A percentile compares a stretch with the other conserved stretches of the same genome.
phyloP scores from a whole-genome alignment of 1,284 basidiomycete species.

The Melanopsichium pennsylvanicum region DNA sequence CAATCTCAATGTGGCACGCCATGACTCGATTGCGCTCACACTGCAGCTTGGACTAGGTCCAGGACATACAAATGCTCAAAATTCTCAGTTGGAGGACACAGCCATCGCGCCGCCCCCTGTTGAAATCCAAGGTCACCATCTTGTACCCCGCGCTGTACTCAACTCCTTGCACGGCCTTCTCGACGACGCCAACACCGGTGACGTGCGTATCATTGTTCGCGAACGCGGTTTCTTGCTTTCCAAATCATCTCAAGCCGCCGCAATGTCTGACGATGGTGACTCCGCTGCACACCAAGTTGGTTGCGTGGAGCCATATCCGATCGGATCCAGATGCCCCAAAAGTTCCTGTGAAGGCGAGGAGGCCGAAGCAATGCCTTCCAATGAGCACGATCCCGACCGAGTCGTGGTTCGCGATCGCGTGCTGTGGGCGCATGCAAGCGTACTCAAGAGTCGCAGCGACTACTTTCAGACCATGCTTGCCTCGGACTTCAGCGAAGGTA shows the following conservation, averaged over 20 bases:
- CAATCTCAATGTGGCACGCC: constrained; percentile 18
- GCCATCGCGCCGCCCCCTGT: constrained; percentile 33
- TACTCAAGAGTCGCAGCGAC: constrained; percentile 71
- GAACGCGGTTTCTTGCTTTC: constrained; percentile 52
- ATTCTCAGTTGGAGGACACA: constrained; percentile 5
- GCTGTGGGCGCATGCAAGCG: constrained; percentile 77
- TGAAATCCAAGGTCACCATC: constrained; percentile 41
- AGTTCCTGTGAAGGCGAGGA: constrained; percentile 14
- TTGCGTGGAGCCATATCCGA: constrained; percentile 26
- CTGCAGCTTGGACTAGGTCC: constrained; percentile 57
- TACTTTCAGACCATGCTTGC: constrained; percentile 82
- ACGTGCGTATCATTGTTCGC: constrained; percentile 58
- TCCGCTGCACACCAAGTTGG: background rate
- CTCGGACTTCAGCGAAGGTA: constrained; percentile 70
- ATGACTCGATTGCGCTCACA: constrained; percentile 53
- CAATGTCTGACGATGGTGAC: constrained; percentile 13
- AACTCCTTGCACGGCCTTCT: constrained; percentile 49
- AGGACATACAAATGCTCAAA: constrained; percentile 11
- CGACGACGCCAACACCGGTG: constrained; percentile 60
- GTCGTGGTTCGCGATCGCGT: constrained; percentile 66
- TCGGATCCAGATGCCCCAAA: constrained; percentile 18
- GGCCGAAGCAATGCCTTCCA: constrained; percentile 7
- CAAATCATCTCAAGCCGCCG: background rate
- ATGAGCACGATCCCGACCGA: constrained; percentile 18
- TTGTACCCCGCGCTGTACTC: constrained; percentile 49